Base-by-base conservation (phyloP, 176 grass and related monocot genomes). In the Aegilops bicornis region DNA sequence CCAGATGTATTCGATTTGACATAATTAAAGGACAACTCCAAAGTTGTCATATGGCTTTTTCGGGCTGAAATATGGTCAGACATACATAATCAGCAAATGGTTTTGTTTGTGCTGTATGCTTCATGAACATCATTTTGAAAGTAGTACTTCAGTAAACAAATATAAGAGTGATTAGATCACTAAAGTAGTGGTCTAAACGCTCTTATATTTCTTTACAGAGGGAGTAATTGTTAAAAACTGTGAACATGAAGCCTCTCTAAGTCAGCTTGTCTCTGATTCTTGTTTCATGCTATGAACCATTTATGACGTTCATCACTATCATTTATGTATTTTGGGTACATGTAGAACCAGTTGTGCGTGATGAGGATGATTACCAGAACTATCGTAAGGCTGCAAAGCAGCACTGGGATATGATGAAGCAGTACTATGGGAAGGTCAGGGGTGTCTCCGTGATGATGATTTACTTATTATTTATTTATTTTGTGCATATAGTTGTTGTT, bases 401-500 rank as follows among this genome's bases (percentile, higher is more conserved):
- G 81, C 83, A 98, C 69, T 96, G 93, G 96, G 88, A 84, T 89
- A 85, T 86, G 79, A 98, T 96, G 96, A 98, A 94, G 77, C 78
- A 93, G 64, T 98, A 98, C 81, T 98, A 96, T 85, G 88, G 77
- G 88, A 93, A 92, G 83, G 96, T 98, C 91, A 87, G 80, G 39
- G 22, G 9, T 62, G 32, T 54, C 47, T 87, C 30, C 43, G 37
- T 11, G 20, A 67, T 69, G 85, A 75, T 79, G 9, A 14, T 69
- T 69, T 20, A 30, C 23, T 76, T 42, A 10, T 83, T 83, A 58
- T 68, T 64, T 73, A 60, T 76, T 73, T 17, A 37, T 32, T 86
- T 79, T 42, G 60, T 27, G n/a, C 66, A 27, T 64, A 82, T 72
- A 69, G 11, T 82, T 59, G 4, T 8, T 82, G 17, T 65, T 47